Conservation (phyloP, 371 early-diverging fungal species). For the Apophysomyces ossiformis region DNA sequence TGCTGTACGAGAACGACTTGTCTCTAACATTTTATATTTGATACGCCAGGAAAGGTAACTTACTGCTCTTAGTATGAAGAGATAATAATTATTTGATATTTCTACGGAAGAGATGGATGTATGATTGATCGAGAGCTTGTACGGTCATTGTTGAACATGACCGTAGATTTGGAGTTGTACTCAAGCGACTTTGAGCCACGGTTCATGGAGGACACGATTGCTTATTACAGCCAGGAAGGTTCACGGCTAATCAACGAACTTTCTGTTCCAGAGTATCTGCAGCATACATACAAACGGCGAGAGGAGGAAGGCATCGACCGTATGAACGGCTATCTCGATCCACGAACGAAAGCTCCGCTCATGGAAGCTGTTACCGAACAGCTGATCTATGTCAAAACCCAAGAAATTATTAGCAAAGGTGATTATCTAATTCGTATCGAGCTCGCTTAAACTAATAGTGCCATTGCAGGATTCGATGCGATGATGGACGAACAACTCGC, state of each 20-base stretch:
- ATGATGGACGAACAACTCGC: slow-evolving; percentile 65
- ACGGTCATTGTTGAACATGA: slow-evolving; percentile 74
- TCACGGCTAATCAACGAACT: slow-evolving; percentile 47
- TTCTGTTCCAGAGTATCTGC: slow-evolving; percentile 64
- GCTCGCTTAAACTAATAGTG: not conserved
- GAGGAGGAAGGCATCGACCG: slow-evolving; percentile 67
- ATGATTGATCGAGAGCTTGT: slow-evolving; percentile 61
- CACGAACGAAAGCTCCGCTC: slow-evolving; percentile 66
- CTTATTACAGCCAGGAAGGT: slow-evolving; percentile 74
- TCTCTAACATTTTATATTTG: slow-evolving; percentile 10
- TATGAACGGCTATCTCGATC: slow-evolving; percentile 67
- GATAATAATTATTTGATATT: not conserved
- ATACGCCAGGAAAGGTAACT: slow-evolving; percentile 4
- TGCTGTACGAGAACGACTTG: not conserved
- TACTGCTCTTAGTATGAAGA: not conserved
- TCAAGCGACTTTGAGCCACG: slow-evolving; percentile 66
- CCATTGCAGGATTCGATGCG: slow-evolving; percentile 63
- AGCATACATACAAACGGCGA: slow-evolving; percentile 65
- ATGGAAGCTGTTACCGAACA: slow-evolving; percentile 63
- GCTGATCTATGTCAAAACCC: slow-evolving; percentile 64
- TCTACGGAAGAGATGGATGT: slow-evolving; percentile 52
- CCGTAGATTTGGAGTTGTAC: slow-evolving; percentile 79
- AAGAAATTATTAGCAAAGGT: slow-evolving; percentile 70
- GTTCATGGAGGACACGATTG: slow-evolving; percentile 65
- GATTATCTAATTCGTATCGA: not conserved